These are phyloP conservation scores for Saccharum hybrid DNA, from an alignment of 202 grass and related monocot species.

Conservation along the genomic window DNA sequence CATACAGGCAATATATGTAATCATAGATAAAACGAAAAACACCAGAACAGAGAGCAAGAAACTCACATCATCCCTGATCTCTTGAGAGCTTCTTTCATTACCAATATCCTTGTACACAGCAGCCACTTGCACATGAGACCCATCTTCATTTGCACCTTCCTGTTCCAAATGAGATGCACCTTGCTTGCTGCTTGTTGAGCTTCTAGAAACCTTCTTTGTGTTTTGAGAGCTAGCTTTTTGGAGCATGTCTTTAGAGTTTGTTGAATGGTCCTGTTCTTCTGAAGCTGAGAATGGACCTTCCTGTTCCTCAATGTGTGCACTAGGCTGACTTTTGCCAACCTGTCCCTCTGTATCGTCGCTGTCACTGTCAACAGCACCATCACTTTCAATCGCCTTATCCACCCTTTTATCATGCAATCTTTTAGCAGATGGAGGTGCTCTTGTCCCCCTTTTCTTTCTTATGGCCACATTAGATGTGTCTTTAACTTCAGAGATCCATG, in stretches of 20 bases:
- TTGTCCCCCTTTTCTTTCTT: slow-evolving; percentile 57
- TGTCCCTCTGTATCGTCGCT: slow-evolving; percentile 33
- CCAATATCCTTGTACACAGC: slow-evolving; percentile 24
- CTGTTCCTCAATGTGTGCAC: slow-evolving; percentile 5
- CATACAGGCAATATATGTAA: slow-evolving; percentile 15
- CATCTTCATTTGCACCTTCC: slow-evolving; percentile 34
- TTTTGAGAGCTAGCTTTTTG: slow-evolving; percentile 22
- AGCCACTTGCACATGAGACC: slow-evolving; percentile 35
- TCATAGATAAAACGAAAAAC: not conserved
- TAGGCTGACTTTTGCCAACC: slow-evolving; percentile 28
- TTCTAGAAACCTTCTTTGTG: slow-evolving; percentile 17
- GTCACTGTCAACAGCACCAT: slow-evolving; percentile 41
- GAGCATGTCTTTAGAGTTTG: slow-evolving; percentile 33
- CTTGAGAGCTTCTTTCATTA: slow-evolving; percentile 40
- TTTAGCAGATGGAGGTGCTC: slow-evolving; percentile 43
- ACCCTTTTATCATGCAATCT: slow-evolving; percentile 34
- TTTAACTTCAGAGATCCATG: slow-evolving; percentile 41
- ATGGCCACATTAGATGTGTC: slow-evolving; percentile 28
- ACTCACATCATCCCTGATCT: slow-evolving; percentile 66
- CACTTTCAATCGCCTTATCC: slow-evolving; percentile 43
- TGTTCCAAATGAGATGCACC: slow-evolving; percentile 21
- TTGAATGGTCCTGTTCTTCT: slow-evolving; percentile 30
- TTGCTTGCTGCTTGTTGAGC: slow-evolving; percentile 22
- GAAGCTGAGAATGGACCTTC: slow-evolving; percentile 21
- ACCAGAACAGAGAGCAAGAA: slow-evolving; percentile 21